Evolutionary conservation across 2,329 filamentous ascomycete species (phyloP).

Genomic region (Fusarium sp.): DNA sequence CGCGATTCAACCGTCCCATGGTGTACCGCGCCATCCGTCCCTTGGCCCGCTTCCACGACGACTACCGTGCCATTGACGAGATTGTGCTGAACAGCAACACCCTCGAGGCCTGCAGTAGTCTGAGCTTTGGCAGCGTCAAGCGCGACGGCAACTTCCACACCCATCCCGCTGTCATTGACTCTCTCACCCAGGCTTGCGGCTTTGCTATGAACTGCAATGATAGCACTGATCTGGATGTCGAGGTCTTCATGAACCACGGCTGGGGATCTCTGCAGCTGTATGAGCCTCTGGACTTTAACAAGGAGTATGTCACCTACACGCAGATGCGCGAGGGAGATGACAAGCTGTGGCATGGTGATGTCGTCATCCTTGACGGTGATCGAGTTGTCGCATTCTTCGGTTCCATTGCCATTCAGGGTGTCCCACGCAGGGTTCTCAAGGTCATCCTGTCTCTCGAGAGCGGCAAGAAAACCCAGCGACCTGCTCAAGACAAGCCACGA

Average conservation of each 20-base stretch:
- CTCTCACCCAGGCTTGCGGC: constrained; percentile 40
- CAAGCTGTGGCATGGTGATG: constrained; percentile 59
- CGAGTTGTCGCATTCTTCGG: constrained; percentile 58
- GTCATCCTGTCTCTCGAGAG: constrained; percentile 39
- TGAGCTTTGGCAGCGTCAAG: constrained; percentile 41
- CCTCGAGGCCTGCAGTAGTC: constrained; percentile 26
- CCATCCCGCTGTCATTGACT: constrained; percentile 42
- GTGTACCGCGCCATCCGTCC: constrained; percentile 43
- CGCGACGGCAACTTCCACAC: constrained; percentile 36
- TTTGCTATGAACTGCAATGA: constrained; percentile 48
- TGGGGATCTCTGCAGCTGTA: constrained; percentile 42
- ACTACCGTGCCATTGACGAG: constrained; percentile 43
- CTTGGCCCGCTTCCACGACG: constrained; percentile 38
- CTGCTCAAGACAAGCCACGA: neutral
- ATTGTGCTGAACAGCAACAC: constrained; percentile 39
- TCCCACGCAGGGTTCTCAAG: constrained; percentile 38
- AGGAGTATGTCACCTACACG: constrained; percentile 38
- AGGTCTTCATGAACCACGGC: constrained; percentile 44
- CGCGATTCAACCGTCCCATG: constrained; percentile 44
- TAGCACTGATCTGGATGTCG: constrained; percentile 34
- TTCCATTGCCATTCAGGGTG: constrained; percentile 52
- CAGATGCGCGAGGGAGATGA: constrained; percentile 38
- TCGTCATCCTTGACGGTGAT: constrained; percentile 69
- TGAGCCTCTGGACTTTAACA: constrained; percentile 40
- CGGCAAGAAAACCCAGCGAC: constrained; percentile 34